Percentiles rank a stretch among this genome's conserved stretches.
phyloP scores from a whole-genome alignment of 148 eudicot genomes.

The Vaccinium myrtillus region DNA sequence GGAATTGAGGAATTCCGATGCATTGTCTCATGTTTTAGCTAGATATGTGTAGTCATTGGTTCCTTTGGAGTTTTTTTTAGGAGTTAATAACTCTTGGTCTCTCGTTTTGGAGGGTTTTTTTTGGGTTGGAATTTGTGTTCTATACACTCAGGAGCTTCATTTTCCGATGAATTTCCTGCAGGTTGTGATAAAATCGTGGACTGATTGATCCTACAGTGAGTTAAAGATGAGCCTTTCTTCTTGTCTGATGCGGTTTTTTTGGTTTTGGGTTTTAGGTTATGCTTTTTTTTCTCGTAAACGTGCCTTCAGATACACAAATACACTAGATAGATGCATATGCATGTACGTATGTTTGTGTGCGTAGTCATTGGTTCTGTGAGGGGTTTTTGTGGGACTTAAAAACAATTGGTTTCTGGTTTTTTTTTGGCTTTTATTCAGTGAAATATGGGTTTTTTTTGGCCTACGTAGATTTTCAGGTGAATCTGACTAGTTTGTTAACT shows the following conservation, averaged over 20 bases:
- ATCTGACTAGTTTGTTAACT: neutral
- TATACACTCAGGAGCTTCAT: neutral
- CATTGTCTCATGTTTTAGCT: neutral
- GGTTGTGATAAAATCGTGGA: neutral
- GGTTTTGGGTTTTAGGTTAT: neutral
- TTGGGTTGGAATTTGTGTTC: neutral
- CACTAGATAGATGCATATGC: too few relatives aligned
- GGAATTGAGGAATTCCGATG: neutral
- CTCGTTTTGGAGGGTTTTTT: neutral
- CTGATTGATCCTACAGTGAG: too few relatives aligned
- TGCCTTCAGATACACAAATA: neutral
- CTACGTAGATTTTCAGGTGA: neutral
- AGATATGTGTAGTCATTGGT: neutral
- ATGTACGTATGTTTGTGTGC: neutral
- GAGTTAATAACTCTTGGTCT: neutral
- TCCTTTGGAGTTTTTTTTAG: neutral
- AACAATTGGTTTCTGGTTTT: neutral
- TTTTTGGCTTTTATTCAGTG: conserved; percentile 11
- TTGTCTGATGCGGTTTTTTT: neutral
- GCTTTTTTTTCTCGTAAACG: neutral
- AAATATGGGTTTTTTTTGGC: neutral
- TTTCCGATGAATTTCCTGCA: neutral
- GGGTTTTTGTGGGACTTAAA: neutral
- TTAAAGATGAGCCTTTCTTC: too few relatives aligned
- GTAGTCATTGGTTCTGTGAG: neutral